phyloP scores from a whole-genome alignment of 768 basidiomycete genomes.

The Gymnopilus junonius region DNA sequence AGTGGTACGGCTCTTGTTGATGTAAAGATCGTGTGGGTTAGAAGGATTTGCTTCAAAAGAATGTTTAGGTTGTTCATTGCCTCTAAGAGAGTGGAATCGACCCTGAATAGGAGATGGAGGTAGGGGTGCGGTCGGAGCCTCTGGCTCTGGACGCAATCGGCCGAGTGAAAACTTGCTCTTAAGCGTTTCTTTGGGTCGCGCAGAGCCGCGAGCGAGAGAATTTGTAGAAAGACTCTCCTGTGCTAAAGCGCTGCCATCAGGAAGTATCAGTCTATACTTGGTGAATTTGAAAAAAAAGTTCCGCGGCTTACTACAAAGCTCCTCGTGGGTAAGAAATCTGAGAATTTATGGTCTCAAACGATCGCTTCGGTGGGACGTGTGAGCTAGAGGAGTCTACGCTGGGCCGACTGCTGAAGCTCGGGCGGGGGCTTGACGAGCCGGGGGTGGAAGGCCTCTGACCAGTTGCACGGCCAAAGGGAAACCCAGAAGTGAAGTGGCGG shows the following conservation, averaged over 20 bases:
- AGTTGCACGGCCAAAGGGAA: conserved; percentile 24
- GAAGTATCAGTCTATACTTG: conserved; percentile 4
- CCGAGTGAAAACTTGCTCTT: conserved; percentile 50
- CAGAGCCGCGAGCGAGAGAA: conserved; percentile 45
- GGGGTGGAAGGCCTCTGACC: conserved; percentile 48
- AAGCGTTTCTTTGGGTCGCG: conserved; percentile 35
- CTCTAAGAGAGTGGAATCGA: conserved; percentile 23
- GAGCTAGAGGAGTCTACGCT: conserved; percentile 69
- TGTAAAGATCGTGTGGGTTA: conserved; percentile 23
- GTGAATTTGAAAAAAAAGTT: conserved; percentile 3
- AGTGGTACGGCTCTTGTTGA: conserved; percentile 10
- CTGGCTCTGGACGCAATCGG: conserved; percentile 38
- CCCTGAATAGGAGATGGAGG: conserved; percentile 34
- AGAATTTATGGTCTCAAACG: conserved; percentile 62
- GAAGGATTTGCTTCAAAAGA: conserved; percentile 13
- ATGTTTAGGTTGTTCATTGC: conserved; percentile 8
- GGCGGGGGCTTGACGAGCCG: conserved; percentile 47
- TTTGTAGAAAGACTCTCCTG: conserved; percentile 65
- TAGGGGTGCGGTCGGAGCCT: conserved; percentile 36
- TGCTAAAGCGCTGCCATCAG: conserved; percentile 51
- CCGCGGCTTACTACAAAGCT: conserved; percentile 61
- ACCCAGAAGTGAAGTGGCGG: conserved; percentile 31
- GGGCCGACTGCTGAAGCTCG: conserved; percentile 49
- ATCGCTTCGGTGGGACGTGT: conserved; percentile 52
- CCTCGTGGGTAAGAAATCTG: conserved; percentile 54